Evolutionary conservation across 2,329 filamentous ascomycete species (phyloP), one percentile per base, ranked within the genome.

Genomic region (Aspergillus caelatus): DNA sequence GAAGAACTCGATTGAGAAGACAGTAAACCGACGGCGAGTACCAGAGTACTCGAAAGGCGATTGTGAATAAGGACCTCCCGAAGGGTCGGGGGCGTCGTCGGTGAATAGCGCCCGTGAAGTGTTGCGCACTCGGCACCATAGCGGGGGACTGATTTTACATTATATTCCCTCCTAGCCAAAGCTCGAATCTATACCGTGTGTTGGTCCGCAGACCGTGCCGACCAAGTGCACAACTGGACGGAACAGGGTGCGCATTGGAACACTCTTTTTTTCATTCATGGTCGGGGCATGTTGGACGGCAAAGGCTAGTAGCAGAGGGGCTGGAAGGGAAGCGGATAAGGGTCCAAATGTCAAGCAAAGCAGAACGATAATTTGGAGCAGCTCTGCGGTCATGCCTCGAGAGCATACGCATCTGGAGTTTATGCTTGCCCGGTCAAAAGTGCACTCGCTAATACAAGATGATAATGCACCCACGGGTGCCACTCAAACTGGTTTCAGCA

Each of bases 301-400:
- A 39, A 36, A 64, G 55, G 50, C 56, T 61, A 45, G n/a, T 34
- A 26, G 56, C 32, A 61, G 61, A 65, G 60, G 56, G 57, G 62
- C 43, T 48, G 62, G 53, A 45, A 43, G 48, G 50, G 46, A 57
- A 56, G 66, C 62, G 62, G 67, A 64, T 66, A 66, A 67, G 57
- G 62, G 59, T 65, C 62, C 62, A 64, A 62, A 64, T 60, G 64
- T 61, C 57, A 68, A 60, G 57, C 57, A 65, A 60, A 62, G 64
- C 32, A 61, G 61, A 60, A 63, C 62, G 55, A 63, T 62, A 55
- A 45, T 60, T 52, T 54, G 60, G 62, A 65, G 62, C 58, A 65
- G 62, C 62, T 61, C 62, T 56, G 66, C 60, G 66, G 58, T 65
- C 1, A 62, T 58, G 52, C 60, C 57, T 19, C 56, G 34, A 56